A percentile compares a stretch with the other conserved stretches of the same genome.
Conservation (phyloP, 1,139 yeast species). For the Ogataea hybrid region DNA sequence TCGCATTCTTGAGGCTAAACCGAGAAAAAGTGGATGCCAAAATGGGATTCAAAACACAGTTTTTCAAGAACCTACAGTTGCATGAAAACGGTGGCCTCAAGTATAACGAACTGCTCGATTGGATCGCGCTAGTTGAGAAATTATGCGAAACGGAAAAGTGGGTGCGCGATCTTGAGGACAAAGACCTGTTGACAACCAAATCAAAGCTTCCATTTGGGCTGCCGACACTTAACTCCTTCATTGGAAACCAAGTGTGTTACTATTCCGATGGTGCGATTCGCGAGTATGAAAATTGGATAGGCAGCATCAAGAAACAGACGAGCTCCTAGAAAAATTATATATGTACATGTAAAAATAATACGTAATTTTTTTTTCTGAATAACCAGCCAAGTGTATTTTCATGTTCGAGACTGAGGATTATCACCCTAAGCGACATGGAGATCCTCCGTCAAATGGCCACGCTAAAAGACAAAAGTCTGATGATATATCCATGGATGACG, state of each 20-base stretch:
- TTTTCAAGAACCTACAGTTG: conserved; percentile 48
- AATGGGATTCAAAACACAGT: conserved; percentile 47
- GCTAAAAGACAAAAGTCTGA: conserved; percentile 6
- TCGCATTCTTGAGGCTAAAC: conserved; percentile 57
- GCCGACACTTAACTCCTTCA: conserved; percentile 24
- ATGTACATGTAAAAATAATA: background rate
- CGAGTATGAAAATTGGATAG: conserved; percentile 14
- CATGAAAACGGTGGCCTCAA: conserved; percentile 53
- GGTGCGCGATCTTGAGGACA: conserved; percentile 32
- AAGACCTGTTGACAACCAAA: conserved; percentile 10
- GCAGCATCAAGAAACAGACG: conserved; percentile 3
- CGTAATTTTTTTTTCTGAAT: conserved; percentile 1
- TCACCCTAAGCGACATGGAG: conserved; percentile 13
- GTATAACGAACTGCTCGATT: conserved; percentile 46
- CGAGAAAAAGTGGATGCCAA: conserved; percentile 42
- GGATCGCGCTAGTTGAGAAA: conserved; percentile 52
- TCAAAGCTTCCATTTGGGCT: conserved; percentile 17
- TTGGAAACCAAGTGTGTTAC: conserved; percentile 17
- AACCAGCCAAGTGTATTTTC: background rate
- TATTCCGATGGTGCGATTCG: conserved; percentile 15
- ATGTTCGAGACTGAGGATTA: conserved; percentile 2
- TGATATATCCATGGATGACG: conserved; percentile 9
- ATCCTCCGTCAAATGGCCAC: conserved; percentile 1
- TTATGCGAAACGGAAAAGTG: conserved; percentile 55
- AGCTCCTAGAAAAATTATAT: conserved; percentile 1